Base-by-base conservation (phyloP, 495 filamentous ascomycete genomes). In the Aspergillus incahuasiensis region DNA sequence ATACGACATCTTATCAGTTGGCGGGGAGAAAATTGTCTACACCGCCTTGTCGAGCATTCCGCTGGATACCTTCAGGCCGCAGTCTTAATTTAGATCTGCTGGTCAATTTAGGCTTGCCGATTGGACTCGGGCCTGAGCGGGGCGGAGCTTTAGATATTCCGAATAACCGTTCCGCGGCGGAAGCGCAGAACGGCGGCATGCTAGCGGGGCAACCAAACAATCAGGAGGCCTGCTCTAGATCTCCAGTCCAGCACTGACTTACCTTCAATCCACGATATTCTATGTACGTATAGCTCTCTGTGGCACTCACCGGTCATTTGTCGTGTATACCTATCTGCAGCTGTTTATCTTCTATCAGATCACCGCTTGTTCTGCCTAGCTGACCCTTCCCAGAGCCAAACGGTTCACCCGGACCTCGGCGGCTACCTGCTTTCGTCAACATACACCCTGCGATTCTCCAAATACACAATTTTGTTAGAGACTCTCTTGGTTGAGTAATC, bases 51-150 rank as follows among this genome's bases (percentile, higher is more conserved):
- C 40, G 1, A 38, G 52, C 25, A 32, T 48, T 25, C 53, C 34
- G 22, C 53, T 21, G 20, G 22, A 12, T 50, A 46, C 54, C 54
- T 50, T 35, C 9, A 44, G 54, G 54, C 54, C 5, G 6, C 22
- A 25, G 35, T 50, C 47, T 51, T 44, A 44, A n/a, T 58, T 15
- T 58, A 58, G 38, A 46, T 41, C 42, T 25, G 20, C 35, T 21
- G 30, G 3, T n/a, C 5, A 41, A 48, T 47, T 48, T 32, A 38
- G 34, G 44, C 35, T 38, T 34, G 49, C 49, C 58, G 55, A 64
- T 59, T 59, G 62, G 56, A 58, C 62, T 56, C 55, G 54, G 62
- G 49, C 48, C 24, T 25, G 22, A 11, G 39, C 54, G 60, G 53
- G 57, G 18, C 58, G 60, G 63, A 18, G 1, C 52, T 63, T 22